phyloP scores from a whole-genome alignment of 2,329 filamentous ascomycete species.

The Alternaria hordeiaustralica region DNA sequence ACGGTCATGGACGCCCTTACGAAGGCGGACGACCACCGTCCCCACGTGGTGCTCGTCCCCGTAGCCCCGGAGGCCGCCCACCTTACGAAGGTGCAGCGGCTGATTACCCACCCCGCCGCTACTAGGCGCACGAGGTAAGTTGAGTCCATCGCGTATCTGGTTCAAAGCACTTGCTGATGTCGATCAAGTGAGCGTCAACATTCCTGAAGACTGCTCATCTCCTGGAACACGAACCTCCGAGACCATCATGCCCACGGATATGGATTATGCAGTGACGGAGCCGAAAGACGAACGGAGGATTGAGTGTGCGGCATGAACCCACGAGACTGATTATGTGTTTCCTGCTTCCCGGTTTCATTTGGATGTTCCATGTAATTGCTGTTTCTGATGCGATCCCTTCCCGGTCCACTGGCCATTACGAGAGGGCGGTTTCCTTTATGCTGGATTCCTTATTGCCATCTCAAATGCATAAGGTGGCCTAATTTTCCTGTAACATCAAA shows the following conservation, averaged over 20 bases:
- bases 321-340: constrained; percentile 10
- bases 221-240: background rate
- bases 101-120: constrained; percentile 54
- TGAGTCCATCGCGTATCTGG: background rate
- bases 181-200: constrained; percentile 1
- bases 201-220: background rate
- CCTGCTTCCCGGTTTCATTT: background rate
- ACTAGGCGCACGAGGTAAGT: constrained; percentile 32
- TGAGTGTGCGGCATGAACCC: constrained; percentile 7
- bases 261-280: constrained; percentile 12
- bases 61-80: constrained; percentile 67
- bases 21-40: constrained; percentile 56
- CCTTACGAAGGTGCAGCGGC: constrained; percentile 54
- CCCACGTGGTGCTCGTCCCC: constrained; percentile 46
- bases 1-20: constrained; percentile 64
- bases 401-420: background rate
- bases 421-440: background rate
- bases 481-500: constrained; percentile 3
- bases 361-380: constrained; percentile 4
- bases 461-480: background rate
- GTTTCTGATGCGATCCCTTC: background rate
- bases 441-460: background rate
- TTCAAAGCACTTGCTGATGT: constrained; percentile 3
- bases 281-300: constrained; percentile 4
- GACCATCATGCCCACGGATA: constrained; percentile 2